Base-by-base conservation (phyloP, 345 rosid genomes). In the Brassica cretica region DNA sequence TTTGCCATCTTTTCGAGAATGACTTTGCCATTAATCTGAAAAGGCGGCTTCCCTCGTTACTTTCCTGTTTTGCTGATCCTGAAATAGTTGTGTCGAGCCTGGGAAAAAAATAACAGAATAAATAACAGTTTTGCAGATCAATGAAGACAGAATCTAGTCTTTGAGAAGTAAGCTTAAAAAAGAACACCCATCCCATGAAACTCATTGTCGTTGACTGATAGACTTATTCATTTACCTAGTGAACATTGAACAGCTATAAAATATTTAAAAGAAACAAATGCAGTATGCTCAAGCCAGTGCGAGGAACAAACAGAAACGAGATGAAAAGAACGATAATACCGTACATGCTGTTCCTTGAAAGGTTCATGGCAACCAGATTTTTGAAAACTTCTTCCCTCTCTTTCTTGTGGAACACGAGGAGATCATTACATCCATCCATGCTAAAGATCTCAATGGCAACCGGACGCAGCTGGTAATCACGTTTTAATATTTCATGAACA, bases 311-410 rank as follows among this genome's bases (percentile, higher is more conserved):
- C 44, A 71, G 56, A 80, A 46, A 76, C 44, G 1, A 64, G 68
- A 75, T 10, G 58, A 69, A 70, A 46, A 71, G 68, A 44, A 67
- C 60, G 73, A 32, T 75, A 74, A 79, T 80, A 78, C 37, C 89
- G 51, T 89, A 95, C 99, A 93, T 89, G 98, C 85, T 91, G 80
- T 93, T 93, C 80, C 98, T 86, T 5, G 97, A 97, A 73, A 95
- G 97, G 84, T 95, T 95, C 97, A 95, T 87, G 66, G 98, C 93
- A 75, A 87, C 86, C 82, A 95, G 81, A 88, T 95, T 91, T 81
- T 86, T 95, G 88, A 95, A 95, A 73, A 95, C 98, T 80, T 95
- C 99, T 82, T 95, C 99, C 86, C 99, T 90, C 84, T 95, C 99
- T 83, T 84, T 95, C 21, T 95, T 95, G 83, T 93, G 99, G 82